A percentile compares a stretch with the other conserved stretches of the same genome.
These are phyloP conservation scores for Mitragyna speciosa DNA, from an alignment of 257 asterid genomes.

Conservation along the genomic window DNA sequence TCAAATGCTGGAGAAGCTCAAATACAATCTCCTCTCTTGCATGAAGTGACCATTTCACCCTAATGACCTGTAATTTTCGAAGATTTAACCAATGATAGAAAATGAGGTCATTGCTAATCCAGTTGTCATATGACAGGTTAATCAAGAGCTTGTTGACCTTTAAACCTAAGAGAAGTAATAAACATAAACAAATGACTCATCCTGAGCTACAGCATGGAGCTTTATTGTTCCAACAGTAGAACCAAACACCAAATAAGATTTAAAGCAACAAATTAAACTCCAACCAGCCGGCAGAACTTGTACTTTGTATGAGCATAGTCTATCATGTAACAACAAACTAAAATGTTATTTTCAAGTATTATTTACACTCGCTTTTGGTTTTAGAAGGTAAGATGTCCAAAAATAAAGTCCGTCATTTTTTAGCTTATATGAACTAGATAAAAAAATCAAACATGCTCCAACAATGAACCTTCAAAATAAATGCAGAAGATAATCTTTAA, in stretches of 20 bases:
- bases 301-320: background rate
- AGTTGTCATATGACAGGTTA: background rate
- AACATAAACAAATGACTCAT: background rate
- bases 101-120: too few species aligned
- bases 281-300: background rate
- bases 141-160: background rate
- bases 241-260: background rate
- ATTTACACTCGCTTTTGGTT: background rate
- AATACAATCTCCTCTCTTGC: constrained; percentile 97
- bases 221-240: background rate
- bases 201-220: background rate
- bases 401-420: background rate
- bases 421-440: background rate
- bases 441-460: background rate
- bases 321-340: background rate
- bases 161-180: background rate
- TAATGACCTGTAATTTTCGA: constrained; percentile 55
- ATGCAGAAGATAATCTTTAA: background rate
- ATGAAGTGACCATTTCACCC: constrained; percentile 97
- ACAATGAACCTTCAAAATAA: background rate
- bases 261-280: background rate
- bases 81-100: background rate
- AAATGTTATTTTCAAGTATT: background rate
- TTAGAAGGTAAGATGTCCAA: background rate
- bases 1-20: constrained; percentile 89